phyloP scores from a whole-genome alignment of 768 basidiomycete species.

The Suillus ampliporus region DNA sequence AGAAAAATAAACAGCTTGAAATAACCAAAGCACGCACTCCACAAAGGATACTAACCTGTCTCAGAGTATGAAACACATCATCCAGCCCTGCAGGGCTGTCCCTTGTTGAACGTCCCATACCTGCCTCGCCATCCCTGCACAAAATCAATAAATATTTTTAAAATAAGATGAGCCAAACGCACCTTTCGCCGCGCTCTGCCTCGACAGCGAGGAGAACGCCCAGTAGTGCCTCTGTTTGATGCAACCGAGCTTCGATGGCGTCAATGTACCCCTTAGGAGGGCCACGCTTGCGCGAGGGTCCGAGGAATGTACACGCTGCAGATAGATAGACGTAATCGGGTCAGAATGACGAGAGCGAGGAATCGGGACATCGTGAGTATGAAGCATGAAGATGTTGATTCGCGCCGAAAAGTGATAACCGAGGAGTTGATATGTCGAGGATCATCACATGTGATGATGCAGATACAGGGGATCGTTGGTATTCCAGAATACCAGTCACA shows the following conservation, averaged over 20 bases:
- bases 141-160: background rate
- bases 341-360: background rate
- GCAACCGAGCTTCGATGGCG: slow-evolving; percentile 88
- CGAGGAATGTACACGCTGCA: slow-evolving; percentile 77
- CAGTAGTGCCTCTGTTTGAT: slow-evolving; percentile 89
- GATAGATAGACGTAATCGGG: slow-evolving; percentile 1
- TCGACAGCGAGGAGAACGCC: slow-evolving; percentile 72
- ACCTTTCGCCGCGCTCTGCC: slow-evolving; percentile 29
- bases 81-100: slow-evolving; percentile 13
- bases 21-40: background rate
- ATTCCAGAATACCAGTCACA: background rate
- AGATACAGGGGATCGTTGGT: background rate
- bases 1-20: slow-evolving; percentile 3
- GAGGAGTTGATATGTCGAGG: background rate
- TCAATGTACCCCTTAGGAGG: slow-evolving; percentile 96
- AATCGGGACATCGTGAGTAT: background rate
- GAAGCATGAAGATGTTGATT: background rate
- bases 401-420: background rate
- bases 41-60: slow-evolving; percentile 45
- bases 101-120: background rate
- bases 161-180: slow-evolving; percentile 38
- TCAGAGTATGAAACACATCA: slow-evolving; percentile 54
- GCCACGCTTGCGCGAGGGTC: slow-evolving; percentile 82
- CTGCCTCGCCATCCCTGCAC: slow-evolving; percentile 19
- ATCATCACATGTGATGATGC: background rate